These are phyloP conservation scores for Aureobasidium sp. DNA, from an alignment of 2,329 filamentous ascomycete genomes.

Conservation along the genomic window DNA sequence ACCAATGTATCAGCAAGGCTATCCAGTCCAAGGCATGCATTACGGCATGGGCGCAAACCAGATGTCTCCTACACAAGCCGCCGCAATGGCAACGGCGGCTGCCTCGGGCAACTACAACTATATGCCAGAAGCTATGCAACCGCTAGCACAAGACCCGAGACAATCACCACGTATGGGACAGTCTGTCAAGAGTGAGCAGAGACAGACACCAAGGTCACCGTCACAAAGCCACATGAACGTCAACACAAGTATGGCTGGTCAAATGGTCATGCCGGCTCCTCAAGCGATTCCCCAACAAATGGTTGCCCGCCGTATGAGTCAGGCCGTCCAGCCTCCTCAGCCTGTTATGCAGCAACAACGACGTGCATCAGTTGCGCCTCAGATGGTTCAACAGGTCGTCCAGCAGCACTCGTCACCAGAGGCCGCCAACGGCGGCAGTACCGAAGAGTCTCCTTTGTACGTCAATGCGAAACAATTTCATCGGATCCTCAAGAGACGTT, in stretches of 20 bases:
- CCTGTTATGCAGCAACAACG: constrained; percentile 62
- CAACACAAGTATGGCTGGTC: constrained; percentile 37
- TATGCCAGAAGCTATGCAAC: constrained; percentile 59
- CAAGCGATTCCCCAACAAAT: constrained; percentile 55
- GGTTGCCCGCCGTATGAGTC: constrained; percentile 35
- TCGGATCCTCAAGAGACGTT: constrained; percentile 86
- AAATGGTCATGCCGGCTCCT: constrained; percentile 47
- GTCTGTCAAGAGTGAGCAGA: constrained; percentile 60
- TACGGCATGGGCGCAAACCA: constrained; percentile 76
- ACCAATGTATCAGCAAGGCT: constrained; percentile 72
- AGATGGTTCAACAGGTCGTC: constrained; percentile 43
- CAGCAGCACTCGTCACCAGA: constrained; percentile 78
- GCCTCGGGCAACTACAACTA: constrained; percentile 66
- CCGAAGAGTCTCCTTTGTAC: constrained; percentile 90
- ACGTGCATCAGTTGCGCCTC: constrained; percentile 45
- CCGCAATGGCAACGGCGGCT: constrained; percentile 80
- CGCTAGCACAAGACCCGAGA: constrained; percentile 48
- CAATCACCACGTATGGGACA: constrained; percentile 71
- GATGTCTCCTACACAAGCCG: constrained; percentile 53
- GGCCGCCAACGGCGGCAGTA: constrained; percentile 51
- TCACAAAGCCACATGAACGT: constrained; percentile 56
- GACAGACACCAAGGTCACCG: constrained; percentile 69
- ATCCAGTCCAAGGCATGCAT: constrained; percentile 58
- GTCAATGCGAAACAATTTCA: constrained; percentile 99
- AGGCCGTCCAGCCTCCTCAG: constrained; percentile 54